Conservation (phyloP, 805 yeast genomes). For the Pichia phayaonensis region DNA sequence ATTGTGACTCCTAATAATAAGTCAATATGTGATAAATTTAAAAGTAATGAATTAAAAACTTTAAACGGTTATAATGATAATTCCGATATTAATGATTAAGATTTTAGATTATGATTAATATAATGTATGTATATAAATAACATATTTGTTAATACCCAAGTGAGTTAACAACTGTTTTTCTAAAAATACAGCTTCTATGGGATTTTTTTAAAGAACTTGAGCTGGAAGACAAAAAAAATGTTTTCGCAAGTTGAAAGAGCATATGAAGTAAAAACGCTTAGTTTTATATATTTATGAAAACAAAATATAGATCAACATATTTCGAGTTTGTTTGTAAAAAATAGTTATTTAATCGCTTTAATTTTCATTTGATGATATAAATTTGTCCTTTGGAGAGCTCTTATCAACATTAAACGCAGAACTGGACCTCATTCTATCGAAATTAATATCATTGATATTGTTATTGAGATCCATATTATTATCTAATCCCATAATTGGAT, state of each 20-base stretch:
- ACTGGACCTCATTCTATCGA: neutral
- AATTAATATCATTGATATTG: neutral
- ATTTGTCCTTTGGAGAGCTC: neutral
- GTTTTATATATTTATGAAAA: too few species aligned
- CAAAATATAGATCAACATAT: too few species aligned
- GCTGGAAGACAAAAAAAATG: too few species aligned
- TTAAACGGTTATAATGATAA: neutral
- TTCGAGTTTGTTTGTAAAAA: neutral
- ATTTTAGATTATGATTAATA: too few species aligned
- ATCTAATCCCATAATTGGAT: constrained; percentile 1
- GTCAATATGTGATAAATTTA: neutral
- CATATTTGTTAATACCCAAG: too few species aligned
- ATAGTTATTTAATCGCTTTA: neutral
- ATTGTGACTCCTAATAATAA: constrained; percentile 1
- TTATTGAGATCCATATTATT: neutral
- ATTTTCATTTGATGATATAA: neutral
- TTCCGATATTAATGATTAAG: neutral
- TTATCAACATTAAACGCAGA: constrained; percentile 1
- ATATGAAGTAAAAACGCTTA: too few species aligned
- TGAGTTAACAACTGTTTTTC: too few species aligned
- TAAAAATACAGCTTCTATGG: too few species aligned
- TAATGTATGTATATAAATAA: too few species aligned
- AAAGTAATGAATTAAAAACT: neutral
- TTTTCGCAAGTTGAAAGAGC: too few species aligned
- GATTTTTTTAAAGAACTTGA: too few species aligned